Evolutionary conservation across 176 grass and related monocot species (phyloP).

Genomic region (Musa itinerans): DNA sequence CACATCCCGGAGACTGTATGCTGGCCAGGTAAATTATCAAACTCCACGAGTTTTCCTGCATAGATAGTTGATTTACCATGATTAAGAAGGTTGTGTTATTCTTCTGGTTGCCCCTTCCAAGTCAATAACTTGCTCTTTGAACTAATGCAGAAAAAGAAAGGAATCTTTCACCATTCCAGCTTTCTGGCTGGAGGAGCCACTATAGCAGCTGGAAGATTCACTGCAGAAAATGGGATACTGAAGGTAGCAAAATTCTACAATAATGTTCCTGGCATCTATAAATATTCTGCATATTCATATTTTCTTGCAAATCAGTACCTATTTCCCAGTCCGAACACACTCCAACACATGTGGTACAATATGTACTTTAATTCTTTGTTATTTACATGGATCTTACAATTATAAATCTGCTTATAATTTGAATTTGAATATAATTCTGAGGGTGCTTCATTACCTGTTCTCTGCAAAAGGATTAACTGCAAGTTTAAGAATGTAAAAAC

Average conservation of each 20-base stretch:
- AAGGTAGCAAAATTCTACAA: slow-evolving; percentile 33
- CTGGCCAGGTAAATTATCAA: slow-evolving; percentile 49
- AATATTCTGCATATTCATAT: too few relatives aligned
- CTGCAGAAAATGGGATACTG: slow-evolving; percentile 51
- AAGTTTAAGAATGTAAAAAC: too few relatives aligned
- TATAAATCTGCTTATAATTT: too few relatives aligned
- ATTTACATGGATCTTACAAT: too few relatives aligned
- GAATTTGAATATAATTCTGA: too few relatives aligned
- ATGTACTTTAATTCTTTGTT: background rate
- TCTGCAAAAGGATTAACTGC: too few relatives aligned
- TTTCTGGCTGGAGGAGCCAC: slow-evolving; percentile 88
- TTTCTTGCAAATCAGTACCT: too few relatives aligned
- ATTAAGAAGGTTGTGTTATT: background rate
- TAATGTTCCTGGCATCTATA: too few relatives aligned
- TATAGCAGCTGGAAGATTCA: slow-evolving; percentile 82
- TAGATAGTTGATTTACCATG: background rate
- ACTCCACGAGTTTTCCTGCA: background rate
- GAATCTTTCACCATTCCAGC: slow-evolving; percentile 90
- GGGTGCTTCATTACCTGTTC: too few relatives aligned
- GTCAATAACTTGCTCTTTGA: slow-evolving; percentile 1
- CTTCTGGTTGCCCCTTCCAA: background rate
- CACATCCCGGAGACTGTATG: slow-evolving; percentile 57
- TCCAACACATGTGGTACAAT: background rate
- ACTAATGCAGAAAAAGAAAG: slow-evolving; percentile 65
- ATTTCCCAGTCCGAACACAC: too few relatives aligned